These are phyloP conservation scores for Amanita molliuscula DNA, from an alignment of 768 basidiomycete genomes.

Conservation along the genomic window DNA sequence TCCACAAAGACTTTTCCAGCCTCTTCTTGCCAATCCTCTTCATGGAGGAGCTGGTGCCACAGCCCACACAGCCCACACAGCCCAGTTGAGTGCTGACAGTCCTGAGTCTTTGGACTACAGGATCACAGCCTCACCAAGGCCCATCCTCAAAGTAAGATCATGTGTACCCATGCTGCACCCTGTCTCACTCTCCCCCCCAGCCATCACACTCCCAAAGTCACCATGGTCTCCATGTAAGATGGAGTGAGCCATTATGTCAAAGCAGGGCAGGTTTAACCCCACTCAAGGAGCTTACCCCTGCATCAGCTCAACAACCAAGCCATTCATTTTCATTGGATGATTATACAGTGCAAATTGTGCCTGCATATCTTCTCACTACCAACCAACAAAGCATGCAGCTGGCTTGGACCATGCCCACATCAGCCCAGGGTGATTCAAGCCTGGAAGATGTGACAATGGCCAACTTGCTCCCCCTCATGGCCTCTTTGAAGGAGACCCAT, in stretches of 20 bases:
- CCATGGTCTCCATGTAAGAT: constrained; percentile 3
- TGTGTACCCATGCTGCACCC: neutral
- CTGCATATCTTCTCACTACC: neutral
- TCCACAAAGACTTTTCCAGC: constrained; percentile 1
- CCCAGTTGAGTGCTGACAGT: neutral
- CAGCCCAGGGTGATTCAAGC: neutral
- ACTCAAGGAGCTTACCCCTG: neutral
- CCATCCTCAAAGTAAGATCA: constrained; percentile 1
- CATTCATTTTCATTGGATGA: neutral
- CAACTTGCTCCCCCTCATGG: neutral
- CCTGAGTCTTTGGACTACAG: neutral
- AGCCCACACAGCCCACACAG: neutral
- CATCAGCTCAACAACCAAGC: neutral
- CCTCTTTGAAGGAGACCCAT: neutral
- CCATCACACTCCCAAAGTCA: neutral
- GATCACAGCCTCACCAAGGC: neutral
- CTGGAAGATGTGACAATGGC: constrained; percentile 1
- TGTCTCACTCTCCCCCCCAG: neutral
- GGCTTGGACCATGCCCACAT: neutral
- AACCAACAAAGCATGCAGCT: neutral
- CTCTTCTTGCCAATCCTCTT: constrained; percentile 4
- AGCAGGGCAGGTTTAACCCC: neutral
- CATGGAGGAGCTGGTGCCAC: neutral
- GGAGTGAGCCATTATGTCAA: neutral
- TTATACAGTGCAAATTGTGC: neutral